Percentiles rank a stretch among this genome's conserved stretches.
Conservation (phyloP, 2,329 filamentous ascomycete genomes). For the Zalaria obscura region DNA sequence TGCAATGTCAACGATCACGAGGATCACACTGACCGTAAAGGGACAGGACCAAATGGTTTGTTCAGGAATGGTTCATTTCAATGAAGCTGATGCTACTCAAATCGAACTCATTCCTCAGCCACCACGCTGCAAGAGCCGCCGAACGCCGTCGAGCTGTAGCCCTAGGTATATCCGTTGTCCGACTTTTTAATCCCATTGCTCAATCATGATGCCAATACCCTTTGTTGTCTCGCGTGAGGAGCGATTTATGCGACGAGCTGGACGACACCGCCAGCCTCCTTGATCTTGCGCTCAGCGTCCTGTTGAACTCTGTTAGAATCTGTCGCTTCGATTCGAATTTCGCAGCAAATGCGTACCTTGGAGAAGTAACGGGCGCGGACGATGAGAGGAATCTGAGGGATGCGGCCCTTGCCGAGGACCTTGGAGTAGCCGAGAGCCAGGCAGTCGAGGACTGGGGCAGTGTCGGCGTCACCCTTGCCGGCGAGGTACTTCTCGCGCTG, state of each 20-base stretch:
- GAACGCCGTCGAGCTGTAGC: constrained; percentile 1
- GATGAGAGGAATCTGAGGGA: constrained; percentile 85
- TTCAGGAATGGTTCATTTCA: constrained; percentile 35
- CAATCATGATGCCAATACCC: constrained; percentile 3
- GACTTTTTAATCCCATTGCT: constrained; percentile 3
- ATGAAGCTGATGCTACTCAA: constrained; percentile 18
- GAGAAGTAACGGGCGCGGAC: constrained; percentile 92
- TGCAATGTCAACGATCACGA: neutral
- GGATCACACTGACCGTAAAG: neutral
- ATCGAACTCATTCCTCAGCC: constrained; percentile 33
- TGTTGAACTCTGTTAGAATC: no score
- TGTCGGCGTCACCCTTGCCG: constrained; percentile 75
- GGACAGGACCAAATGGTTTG: constrained; percentile 24
- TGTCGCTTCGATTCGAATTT: no score
- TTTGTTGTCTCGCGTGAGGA: constrained; percentile 5
- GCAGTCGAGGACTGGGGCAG: constrained; percentile 94
- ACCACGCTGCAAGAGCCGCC: constrained; percentile 33
- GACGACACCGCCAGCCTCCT: constrained; percentile 87
- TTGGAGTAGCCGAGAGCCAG: constrained; percentile 96
- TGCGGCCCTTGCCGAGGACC: constrained; percentile 94
- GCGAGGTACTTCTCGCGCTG: constrained; percentile 83
- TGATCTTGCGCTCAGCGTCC: constrained; percentile 79
- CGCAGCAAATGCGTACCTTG: constrained; percentile 11
- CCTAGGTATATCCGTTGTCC: constrained; percentile 3
- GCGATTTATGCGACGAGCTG: constrained; percentile 75